Conservation (phyloP, 2,329 filamentous ascomycete species). For the Tolypocladium inflatum region DNA sequence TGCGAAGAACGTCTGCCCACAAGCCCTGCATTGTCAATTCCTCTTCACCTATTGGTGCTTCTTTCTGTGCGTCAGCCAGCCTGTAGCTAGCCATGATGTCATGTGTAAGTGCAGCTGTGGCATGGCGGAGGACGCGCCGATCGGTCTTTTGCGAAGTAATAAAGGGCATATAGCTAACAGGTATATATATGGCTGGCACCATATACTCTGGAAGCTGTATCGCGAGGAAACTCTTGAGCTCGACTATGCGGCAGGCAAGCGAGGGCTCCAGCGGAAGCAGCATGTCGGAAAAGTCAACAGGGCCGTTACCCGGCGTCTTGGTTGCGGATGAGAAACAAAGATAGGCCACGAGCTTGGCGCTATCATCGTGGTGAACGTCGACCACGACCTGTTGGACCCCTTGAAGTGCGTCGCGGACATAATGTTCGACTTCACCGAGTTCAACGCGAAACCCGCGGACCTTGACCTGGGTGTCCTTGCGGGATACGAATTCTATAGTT, state of each 20-base stretch:
- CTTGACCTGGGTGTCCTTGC: slow-evolving; percentile 12
- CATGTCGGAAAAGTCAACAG: not conserved
- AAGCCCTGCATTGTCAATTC: slow-evolving; percentile 5
- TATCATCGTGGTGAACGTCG: not conserved
- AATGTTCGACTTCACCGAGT: not conserved
- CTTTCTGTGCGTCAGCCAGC: not conserved
- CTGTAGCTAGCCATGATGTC: not conserved
- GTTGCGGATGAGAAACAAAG: not conserved
- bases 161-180: slow-evolving; percentile 3
- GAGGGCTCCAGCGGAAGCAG: too few relatives aligned
- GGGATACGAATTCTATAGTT: slow-evolving; percentile 3
- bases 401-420: not conserved
- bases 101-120: not conserved
- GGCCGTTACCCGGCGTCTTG: too few relatives aligned
- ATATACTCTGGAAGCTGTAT: slow-evolving; percentile 1
- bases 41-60: not conserved
- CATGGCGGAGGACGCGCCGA: not conserved
- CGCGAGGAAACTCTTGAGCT: not conserved
- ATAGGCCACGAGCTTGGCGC: not conserved
- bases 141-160: slow-evolving; percentile 4
- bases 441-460: slow-evolving; percentile 13
- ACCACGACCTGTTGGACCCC: not conserved
- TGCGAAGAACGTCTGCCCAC: slow-evolving; percentile 7
- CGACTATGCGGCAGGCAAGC: too few relatives aligned
- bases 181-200: slow-evolving; percentile 2